phyloP scores from a whole-genome alignment of 257 asterid species.

The Ajuga chamaepitys region DNA sequence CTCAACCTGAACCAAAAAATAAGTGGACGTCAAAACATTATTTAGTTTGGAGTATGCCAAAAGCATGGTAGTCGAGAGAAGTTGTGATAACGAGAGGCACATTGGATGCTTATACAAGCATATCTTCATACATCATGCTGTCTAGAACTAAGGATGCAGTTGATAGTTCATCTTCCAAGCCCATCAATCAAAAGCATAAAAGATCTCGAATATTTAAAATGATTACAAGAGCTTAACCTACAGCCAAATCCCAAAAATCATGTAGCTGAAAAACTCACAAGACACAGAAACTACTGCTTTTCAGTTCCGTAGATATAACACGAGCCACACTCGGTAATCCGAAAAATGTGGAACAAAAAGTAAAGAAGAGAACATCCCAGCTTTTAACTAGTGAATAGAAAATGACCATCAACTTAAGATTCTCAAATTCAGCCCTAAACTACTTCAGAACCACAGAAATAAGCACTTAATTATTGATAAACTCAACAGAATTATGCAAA shows the following conservation, averaged over 20 bases:
- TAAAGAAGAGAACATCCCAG: background rate
- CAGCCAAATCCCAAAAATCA: background rate
- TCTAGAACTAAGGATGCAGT: constrained; percentile 5
- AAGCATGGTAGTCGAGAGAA: background rate
- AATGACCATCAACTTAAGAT: background rate
- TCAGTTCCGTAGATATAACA: background rate
- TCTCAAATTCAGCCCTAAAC: background rate
- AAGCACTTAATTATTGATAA: background rate
- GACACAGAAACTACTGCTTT: background rate
- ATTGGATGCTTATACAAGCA: background rate
- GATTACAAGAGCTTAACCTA: background rate
- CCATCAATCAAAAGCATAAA: background rate
- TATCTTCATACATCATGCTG: background rate
- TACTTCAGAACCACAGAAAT: constrained; percentile 1
- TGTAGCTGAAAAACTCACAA: background rate
- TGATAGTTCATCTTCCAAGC: background rate
- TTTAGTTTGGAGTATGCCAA: background rate
- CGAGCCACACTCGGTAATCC: background rate
- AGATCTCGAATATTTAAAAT: background rate
- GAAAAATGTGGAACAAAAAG: background rate
- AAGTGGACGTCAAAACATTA: background rate
- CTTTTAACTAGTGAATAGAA: background rate
- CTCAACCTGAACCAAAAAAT: constrained; percentile 56
- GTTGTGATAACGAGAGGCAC: background rate
- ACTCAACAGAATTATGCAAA: background rate